phyloP scores from a whole-genome alignment of 345 rosid genomes.

The Citrus medica region DNA sequence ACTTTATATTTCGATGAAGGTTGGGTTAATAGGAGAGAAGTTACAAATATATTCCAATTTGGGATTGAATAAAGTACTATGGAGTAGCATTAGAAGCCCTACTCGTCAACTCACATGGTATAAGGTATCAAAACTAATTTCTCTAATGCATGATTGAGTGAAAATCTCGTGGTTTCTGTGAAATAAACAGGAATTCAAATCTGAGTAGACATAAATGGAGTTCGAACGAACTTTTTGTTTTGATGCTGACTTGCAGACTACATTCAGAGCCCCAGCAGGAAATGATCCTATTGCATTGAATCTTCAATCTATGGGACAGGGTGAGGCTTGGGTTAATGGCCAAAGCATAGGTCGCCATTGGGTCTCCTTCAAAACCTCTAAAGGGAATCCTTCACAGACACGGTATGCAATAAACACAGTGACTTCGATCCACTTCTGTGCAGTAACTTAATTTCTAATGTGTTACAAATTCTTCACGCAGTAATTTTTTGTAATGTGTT shows the following conservation, averaged over 20 bases:
- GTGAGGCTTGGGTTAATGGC: slow-evolving; percentile 68
- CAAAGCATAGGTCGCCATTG: slow-evolving; percentile 62
- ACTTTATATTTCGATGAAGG: slow-evolving; percentile 20
- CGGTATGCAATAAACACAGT: slow-evolving; percentile 25
- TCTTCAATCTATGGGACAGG: slow-evolving; percentile 64
- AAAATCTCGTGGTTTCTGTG: background rate
- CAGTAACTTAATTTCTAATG: background rate
- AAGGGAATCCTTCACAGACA: slow-evolving; percentile 49
- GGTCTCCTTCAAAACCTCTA: slow-evolving; percentile 45
- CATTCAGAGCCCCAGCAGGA: slow-evolving; percentile 44
- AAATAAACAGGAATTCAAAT: background rate
- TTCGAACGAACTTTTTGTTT: background rate
- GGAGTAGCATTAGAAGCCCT: slow-evolving; percentile 30
- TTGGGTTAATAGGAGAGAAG: slow-evolving; percentile 50
- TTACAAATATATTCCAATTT: slow-evolving; percentile 29
- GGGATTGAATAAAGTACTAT: slow-evolving; percentile 27
- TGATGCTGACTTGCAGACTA: slow-evolving; percentile 32
- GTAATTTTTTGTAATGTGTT: too few species aligned
- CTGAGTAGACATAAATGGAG: background rate
- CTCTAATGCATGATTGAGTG: background rate
- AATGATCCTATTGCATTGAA: slow-evolving; percentile 49
- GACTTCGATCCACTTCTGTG: background rate
- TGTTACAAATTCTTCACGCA: background rate
- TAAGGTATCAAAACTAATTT: slow-evolving; percentile 37
- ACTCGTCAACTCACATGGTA: slow-evolving; percentile 44